Base-by-base conservation (phyloP, 441 rosid species). In the Arabidopsis hybrid region DNA sequence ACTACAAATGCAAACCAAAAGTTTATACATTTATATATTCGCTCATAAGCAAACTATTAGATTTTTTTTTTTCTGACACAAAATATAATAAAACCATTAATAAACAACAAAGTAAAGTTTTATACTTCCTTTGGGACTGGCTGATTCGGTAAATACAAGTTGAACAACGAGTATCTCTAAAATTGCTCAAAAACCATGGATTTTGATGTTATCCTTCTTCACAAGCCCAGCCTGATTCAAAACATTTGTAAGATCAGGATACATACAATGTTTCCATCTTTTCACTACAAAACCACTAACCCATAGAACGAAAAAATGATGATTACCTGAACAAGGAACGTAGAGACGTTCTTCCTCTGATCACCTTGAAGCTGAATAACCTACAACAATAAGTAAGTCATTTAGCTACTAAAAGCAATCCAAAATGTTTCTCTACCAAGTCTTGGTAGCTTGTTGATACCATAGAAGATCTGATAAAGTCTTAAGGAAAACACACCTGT, bases 191-290 rank as follows among this genome's bases (percentile, higher is more conserved):
- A 93, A 93, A 81, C 98, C 98, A 84, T 93, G 98, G 75, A 94
- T 88, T 77, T 94, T 94, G 80, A 94, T 91, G 64, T 82, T 86
- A 14, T 94, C 97, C 86, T 90, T 90, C 93, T 94, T 94, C 86
- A 94, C 96, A 65, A 94, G 87, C 46, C 91, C 90, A 60, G 94
- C 96, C 96, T 91, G 85, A 12, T 74, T 21, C 29, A 64, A 67
- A 51, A 14, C 52, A 64, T 17, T 13, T 35, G 14, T 21, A 36
- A 21, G 5, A 39, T 61, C 65, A 42, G 36, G 3, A 57, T 1
- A 65, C 50, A 50, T 1, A 60, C 50, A 13, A 18, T 29, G 1
- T 57, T 21, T 39, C 26, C 0, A 18, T 29, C 12, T 47, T 38
- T 2, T 42, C 29, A 6, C 64, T 21, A 35, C 3, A 69, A 69